Evolutionary conservation across 1,284 basidiomycete species (phyloP), one percentile per base, ranked within the genome.

Genomic region (Exsudoporus floridanus): DNA sequence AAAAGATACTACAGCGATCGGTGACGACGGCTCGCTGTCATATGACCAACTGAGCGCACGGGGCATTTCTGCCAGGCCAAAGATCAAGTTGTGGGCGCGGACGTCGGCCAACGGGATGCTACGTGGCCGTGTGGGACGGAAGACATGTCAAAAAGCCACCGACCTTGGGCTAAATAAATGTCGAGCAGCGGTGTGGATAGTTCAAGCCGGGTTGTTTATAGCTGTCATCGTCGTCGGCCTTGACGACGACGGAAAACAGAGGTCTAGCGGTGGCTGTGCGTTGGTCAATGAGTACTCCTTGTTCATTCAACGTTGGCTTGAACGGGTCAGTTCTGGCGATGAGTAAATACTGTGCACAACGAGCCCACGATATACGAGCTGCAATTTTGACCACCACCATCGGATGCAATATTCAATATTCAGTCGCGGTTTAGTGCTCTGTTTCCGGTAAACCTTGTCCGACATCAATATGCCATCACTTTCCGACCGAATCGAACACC

Each of bases 401-500:
- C 23, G 23, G 23, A 23, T 23, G 8, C 30, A n/a, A n/a, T n/a
- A n/a, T n/a, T n/a, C n/a, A n/a, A n/a, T n/a, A 44, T 28, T 45
- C 3, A 23, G 39, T 16, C 13, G 25, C 23, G 21, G n/a, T 23
- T 30, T 18, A 13, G 18, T 16, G 18, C 21, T 19, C 18, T 46
- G 42, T 7, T 31, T 23, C 25, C 16, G 28, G 28, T 8, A 21
- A 46, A 30, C 42, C 8, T 21, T 10, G 45, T 14, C 10, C 14
- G 45, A 35, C n/a, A 50, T 31, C 35, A 25, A 50, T 31, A 79
- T 79, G 77, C 58, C 75, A 9, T 71, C 67, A 5, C 67, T 78
- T 18, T 63, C 70, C 3, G 78, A 79, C 47, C 67, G 72, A 38
- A 73, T 78, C 35, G 75, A 79, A 61, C 73, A 73, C 35, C 64